A percentile compares a stretch with the other conserved stretches of the same genome.
phyloP scores from a whole-genome alignment of 306 rosid genomes.

The Fragaria iinumae region DNA sequence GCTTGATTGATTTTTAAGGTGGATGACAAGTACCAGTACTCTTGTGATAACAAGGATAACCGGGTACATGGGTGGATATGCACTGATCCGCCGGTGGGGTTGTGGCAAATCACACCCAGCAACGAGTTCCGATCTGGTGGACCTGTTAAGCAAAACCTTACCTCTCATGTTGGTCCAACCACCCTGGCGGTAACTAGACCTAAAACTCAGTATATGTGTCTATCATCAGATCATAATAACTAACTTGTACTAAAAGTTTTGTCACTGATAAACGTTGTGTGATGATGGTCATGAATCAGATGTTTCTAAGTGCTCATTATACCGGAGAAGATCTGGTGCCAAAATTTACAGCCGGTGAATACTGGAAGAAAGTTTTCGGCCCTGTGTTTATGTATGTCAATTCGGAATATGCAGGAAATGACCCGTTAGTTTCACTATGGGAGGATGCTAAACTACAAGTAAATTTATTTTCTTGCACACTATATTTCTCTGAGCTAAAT shows the following conservation, averaged over 20 bases:
- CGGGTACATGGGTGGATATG: slow-evolving; percentile 49
- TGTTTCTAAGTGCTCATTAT: slow-evolving; percentile 51
- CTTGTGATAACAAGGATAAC: slow-evolving; percentile 36
- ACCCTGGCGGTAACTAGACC: slow-evolving; percentile 19
- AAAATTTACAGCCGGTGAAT: slow-evolving; percentile 36
- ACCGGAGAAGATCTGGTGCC: slow-evolving; percentile 49
- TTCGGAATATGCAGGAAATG: slow-evolving; percentile 27
- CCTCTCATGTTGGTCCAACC: slow-evolving; percentile 43
- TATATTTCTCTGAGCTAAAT: neutral
- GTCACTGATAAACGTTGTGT: neutral
- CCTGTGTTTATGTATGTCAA: slow-evolving; percentile 44
- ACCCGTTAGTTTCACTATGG: slow-evolving; percentile 32
- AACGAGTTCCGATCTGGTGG: slow-evolving; percentile 40
- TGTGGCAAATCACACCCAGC: slow-evolving; percentile 35
- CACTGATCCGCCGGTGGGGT: slow-evolving; percentile 34
- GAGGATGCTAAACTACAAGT: slow-evolving; percentile 49
- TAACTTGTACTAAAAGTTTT: neutral
- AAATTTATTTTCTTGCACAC: neutral
- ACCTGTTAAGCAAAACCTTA: slow-evolving; percentile 35
- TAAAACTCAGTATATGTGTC: neutral
- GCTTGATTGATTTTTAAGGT: slow-evolving; percentile 25
- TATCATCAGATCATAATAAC: no score
- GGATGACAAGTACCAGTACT: slow-evolving; percentile 50
- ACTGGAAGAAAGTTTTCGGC: slow-evolving; percentile 53
- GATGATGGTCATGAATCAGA: slow-evolving; percentile 15